A percentile compares a stretch with the other conserved stretches of the same genome.
Evolutionary conservation across 176 grass and related monocot species (phyloP).

Genomic region (Oryza longistaminata): DNA sequence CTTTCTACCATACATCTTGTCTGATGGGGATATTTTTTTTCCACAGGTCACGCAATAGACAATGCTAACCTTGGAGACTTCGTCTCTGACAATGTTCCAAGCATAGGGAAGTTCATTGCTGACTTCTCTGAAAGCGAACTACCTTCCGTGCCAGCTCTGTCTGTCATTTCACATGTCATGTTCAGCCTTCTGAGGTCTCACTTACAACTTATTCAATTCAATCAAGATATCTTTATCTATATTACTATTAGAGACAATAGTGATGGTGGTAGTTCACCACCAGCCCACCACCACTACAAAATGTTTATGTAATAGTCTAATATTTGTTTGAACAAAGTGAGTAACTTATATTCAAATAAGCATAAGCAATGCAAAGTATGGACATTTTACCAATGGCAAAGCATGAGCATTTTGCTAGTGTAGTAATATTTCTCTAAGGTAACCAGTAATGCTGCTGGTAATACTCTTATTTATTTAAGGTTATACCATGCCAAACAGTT

Average conservation of each 20-base stretch:
- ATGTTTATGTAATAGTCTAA: too few species aligned
- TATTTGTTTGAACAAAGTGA: too few species aligned
- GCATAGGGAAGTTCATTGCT: conserved; percentile 58
- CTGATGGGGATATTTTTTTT: neutral
- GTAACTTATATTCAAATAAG: too few species aligned
- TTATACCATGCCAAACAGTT: neutral
- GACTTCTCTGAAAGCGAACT: conserved; percentile 45
- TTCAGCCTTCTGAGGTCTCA: conserved; percentile 61
- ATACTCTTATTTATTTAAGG: too few species aligned
- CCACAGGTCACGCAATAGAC: conserved; percentile 52
- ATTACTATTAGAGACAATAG: too few species aligned
- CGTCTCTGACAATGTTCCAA: conserved; percentile 64
- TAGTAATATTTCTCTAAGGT: neutral
- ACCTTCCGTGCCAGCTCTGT: conserved; percentile 54
- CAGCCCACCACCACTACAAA: too few species aligned
- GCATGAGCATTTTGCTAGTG: neutral
- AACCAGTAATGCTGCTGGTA: neutral
- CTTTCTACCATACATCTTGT: conserved; percentile 15
- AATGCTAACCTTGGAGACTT: conserved; percentile 68
- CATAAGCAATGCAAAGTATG: too few species aligned
- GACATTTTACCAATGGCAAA: too few species aligned
- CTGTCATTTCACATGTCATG: conserved; percentile 77
- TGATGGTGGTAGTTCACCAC: too few species aligned
- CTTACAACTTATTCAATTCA: neutral
- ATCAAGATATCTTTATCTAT: too few species aligned